phyloP scores from a whole-genome alignment of 352 stramenopile species.

The Pythium pyrilobum region DNA sequence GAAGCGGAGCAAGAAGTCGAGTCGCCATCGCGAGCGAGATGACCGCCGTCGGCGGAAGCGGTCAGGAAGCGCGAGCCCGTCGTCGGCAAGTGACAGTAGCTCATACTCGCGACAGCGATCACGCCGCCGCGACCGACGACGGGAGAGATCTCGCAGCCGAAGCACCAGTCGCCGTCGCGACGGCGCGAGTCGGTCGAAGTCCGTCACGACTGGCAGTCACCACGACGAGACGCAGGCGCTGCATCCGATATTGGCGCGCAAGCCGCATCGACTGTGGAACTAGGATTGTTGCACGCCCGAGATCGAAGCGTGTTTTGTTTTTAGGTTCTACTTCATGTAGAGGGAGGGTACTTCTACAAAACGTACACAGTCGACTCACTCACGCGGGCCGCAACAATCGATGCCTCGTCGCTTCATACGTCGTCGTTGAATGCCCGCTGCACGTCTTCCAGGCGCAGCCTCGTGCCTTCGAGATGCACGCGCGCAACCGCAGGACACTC shows the following conservation, averaged over 20 bases:
- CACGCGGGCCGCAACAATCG: too few relatives aligned
- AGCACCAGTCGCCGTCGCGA: constrained; percentile 1
- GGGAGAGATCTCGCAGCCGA: neutral
- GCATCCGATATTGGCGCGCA: constrained; percentile 25
- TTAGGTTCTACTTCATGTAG: too few relatives aligned
- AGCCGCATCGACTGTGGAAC: constrained; percentile 39
- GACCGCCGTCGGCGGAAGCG: neutral
- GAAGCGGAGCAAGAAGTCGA: constrained; percentile 2
- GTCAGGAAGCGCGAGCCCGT: neutral
- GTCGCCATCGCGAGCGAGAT: neutral
- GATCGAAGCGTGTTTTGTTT: too few relatives aligned
- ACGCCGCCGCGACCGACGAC: neutral
- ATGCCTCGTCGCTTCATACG: constrained; percentile 1
- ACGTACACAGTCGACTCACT: too few relatives aligned
- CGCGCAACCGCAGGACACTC: constrained; percentile 35
- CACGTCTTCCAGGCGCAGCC: constrained; percentile 34
- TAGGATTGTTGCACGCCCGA: too few relatives aligned
- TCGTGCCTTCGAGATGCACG: constrained; percentile 39
- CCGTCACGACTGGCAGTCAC: neutral
- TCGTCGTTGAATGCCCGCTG: neutral
- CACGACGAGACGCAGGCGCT: neutral
- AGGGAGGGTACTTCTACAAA: too few relatives aligned
- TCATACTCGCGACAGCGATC: neutral
- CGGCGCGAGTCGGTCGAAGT: neutral
- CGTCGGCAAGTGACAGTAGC: neutral